Conservation (phyloP, 192 early-diverging fungal species). For the Coemansia sp. region DNA sequence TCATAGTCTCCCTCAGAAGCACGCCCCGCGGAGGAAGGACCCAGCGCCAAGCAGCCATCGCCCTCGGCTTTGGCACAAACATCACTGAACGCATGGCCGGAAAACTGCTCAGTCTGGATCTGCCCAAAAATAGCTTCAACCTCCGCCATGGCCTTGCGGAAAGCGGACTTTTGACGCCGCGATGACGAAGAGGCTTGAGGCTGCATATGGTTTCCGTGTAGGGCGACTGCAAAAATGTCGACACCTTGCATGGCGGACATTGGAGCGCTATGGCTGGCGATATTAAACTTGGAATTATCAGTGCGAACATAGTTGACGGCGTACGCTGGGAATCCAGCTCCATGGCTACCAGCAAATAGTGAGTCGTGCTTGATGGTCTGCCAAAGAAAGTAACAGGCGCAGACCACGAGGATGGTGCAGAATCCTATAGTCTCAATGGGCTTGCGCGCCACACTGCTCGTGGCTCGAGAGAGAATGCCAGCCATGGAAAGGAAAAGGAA, state of each 20-base stretch:
- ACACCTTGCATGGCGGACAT: slow-evolving; percentile 15
- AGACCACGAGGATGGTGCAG: slow-evolving; percentile 72
- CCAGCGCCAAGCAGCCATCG: slow-evolving; percentile 60
- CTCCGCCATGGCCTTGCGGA: slow-evolving; percentile 34
- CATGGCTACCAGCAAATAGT: slow-evolving; percentile 56
- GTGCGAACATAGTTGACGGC: slow-evolving; percentile 27
- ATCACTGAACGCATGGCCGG: slow-evolving; percentile 27
- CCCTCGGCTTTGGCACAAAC: slow-evolving; percentile 52
- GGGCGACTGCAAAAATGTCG: slow-evolving; percentile 35
- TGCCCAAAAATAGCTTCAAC: slow-evolving; percentile 29
- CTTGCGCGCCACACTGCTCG: slow-evolving; percentile 63
- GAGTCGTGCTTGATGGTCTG: slow-evolving; percentile 70
- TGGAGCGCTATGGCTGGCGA: not conserved
- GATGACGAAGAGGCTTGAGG: not conserved
- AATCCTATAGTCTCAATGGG: slow-evolving; percentile 82
- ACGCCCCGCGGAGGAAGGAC: slow-evolving; percentile 40
- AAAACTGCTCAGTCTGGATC: slow-evolving; percentile 15
- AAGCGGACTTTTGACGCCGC: slow-evolving; percentile 29
- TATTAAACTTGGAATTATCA: slow-evolving; percentile 23
- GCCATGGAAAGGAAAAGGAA: slow-evolving; percentile 16
- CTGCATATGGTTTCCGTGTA: slow-evolving; percentile 16
- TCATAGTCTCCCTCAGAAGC: slow-evolving; percentile 30
- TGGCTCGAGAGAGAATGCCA: slow-evolving; percentile 48
- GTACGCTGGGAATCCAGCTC: slow-evolving; percentile 22
- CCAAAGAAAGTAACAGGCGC: slow-evolving; percentile 77